Evolutionary conservation across 257 asterid genomes (phyloP), one percentile per base, ranked within the genome.

Genomic region (Solanum sparsipilum): DNA sequence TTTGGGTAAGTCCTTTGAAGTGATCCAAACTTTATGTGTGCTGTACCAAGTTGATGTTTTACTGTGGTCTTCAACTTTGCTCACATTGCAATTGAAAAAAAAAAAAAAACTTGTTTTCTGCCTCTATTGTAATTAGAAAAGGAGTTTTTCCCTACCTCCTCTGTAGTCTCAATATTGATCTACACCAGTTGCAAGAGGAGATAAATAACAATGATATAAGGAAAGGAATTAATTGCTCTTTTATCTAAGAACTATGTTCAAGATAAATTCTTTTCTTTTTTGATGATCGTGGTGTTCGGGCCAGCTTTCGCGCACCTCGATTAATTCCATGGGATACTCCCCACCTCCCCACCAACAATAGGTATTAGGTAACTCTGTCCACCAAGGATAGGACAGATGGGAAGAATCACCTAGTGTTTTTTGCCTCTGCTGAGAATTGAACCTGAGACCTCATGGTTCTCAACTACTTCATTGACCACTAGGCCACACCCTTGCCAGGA

Each of bases 1-100:
- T 93, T 91, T 27, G 96, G 96, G 99, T 95, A 91, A 91, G 93
- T 88, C 79, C 82, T 76, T 71, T 58, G 36, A 60, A 32, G 63
- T 73, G 31, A 25, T 67, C 35, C 84, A 10, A 34, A 67, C 46
- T 86, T 68, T 70, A 71, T 71, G 46, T 31, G n/a, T 71, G 88
- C 44, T 44, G 65, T 20, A 71, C 23, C 18, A 31, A 39, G 58
- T 41, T 85, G 27, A 25, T 16, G 18, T 34, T 41, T 71, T 71
- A 34, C 88, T 65, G 44, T 70, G 65, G 23, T 46, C 34, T 70
- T 67, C 68, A 70, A 20, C 83, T 86, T 36, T 44, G 23, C 31
- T 41, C 21, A 81, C 41, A 46, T 27, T 16, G 68, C 85, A 44
- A 79, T 79, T 46, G 65, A 16, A 21, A 74, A 35, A 75, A 41